These are phyloP conservation scores for Rhododendron mucronatum DNA, from an alignment of 148 eudicot genomes.

Conservation along the genomic window DNA sequence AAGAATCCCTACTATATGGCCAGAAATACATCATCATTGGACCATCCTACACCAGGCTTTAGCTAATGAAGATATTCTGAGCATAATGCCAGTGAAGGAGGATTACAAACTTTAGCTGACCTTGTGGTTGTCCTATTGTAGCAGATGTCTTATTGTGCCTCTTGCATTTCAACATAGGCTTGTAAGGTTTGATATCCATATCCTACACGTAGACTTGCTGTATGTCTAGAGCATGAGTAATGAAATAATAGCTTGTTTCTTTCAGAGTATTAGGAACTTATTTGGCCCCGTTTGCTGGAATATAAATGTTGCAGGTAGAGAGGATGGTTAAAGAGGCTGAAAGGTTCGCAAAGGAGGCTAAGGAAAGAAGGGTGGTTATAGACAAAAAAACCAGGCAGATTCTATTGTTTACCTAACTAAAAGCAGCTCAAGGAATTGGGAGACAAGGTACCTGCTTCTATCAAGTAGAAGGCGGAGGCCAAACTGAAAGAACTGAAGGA, in stretches of 20 bases:
- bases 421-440: slow-evolving; percentile 72
- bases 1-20: too few relatives aligned
- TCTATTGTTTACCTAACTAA: slow-evolving; percentile 57
- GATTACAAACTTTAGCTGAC: too few relatives aligned
- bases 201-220: too few relatives aligned
- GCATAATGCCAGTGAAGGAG: too few relatives aligned
- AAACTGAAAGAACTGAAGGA: slow-evolving; percentile 59
- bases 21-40: too few relatives aligned
- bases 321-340: slow-evolving; percentile 69
- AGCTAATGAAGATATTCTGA: too few relatives aligned
- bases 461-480: slow-evolving; percentile 55
- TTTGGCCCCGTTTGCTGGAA: background rate
- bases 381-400: slow-evolving; percentile 69
- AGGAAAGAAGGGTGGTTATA: slow-evolving; percentile 63
- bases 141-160: too few relatives aligned
- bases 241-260: background rate
- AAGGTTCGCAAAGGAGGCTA: slow-evolving; percentile 61
- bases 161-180: too few relatives aligned
- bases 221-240: too few relatives aligned
- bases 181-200: too few relatives aligned
- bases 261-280: background rate
- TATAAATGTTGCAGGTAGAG: slow-evolving; percentile 45
- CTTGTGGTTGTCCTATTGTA: too few relatives aligned
- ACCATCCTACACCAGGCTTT: too few relatives aligned
- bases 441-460: slow-evolving; percentile 49